Evolutionary conservation across 2,329 filamentous ascomycete species (phyloP), one percentile per base, ranked within the genome.

Genomic region (Phialophora macrospora): DNA sequence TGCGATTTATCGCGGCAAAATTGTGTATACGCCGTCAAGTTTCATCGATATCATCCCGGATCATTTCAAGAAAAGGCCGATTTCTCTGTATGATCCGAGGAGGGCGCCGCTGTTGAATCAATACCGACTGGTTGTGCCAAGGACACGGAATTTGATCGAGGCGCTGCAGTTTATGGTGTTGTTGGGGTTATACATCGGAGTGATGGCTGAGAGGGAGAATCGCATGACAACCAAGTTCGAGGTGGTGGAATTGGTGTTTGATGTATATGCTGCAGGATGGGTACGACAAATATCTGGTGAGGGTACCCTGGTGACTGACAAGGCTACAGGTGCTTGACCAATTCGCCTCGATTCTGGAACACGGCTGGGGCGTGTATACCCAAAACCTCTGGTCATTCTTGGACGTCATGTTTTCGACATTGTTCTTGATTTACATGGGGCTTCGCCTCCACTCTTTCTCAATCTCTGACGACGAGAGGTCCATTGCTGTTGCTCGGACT

Each of bases 381-480:
- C 91, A 96, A 75, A 94, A 95, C 72, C 80, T 96, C 3, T 96
- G 92, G 92, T 92, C 91, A 0, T 95, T 96, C 73, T 84, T 96
- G 17, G 92, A 95, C 75, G 87, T 94, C 55, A 87, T 87, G 4
- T 96, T 94, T 73, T 85, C 88, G n/a, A 72, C 83, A 49, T 88
- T 95, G 34, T 95, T 91, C 74, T 80, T 83, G 72, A 77, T 83
- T 17, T 95, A 94, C 75, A 80, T 93, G 6, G 75, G 84, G 30
- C 76, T 93, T 34, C 88, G 92, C 4, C 77, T 92, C 14, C 63
- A 69, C 41, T 67, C 70, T 11, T 61, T 68, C 22, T 46, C 38
- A 2, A 48, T 65, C 30, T 26, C 49, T 14, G 65, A 70, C 52
- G 52, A 59, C 17, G 54, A 65, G 4, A 24, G 66, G 30, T 65